Conservation (phyloP, 805 yeast species). For the Ogataea methylovora region DNA sequence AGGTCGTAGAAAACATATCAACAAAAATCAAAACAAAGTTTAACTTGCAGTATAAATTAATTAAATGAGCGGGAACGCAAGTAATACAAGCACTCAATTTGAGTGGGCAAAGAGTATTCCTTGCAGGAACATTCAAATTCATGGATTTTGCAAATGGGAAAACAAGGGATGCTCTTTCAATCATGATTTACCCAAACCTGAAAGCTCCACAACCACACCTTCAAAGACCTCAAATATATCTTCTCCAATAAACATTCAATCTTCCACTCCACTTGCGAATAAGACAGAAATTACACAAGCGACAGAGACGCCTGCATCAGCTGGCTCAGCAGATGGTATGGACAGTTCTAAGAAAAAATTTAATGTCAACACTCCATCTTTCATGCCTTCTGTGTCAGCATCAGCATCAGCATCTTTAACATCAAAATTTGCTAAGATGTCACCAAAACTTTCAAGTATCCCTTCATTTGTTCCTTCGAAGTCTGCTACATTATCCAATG, state of each 20-base stretch:
- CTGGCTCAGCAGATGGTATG: too few species aligned
- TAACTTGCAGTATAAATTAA: too few species aligned
- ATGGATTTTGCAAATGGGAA: conserved; percentile 84
- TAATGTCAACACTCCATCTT: background rate
- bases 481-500: background rate
- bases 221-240: conserved; percentile 1
- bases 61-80: too few species aligned
- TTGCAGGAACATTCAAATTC: conserved; percentile 76
- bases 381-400: conserved; percentile 6
- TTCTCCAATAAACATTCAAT: background rate
- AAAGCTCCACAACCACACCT: background rate
- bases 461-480: conserved; percentile 43
- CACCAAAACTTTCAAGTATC: conserved; percentile 40
- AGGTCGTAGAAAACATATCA: too few species aligned
- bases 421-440: conserved; percentile 35
- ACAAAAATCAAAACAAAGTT: too few species aligned
- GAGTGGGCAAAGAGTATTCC: conserved; percentile 68
- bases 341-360: background rate
- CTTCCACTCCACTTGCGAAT: too few species aligned
- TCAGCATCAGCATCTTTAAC: conserved; percentile 11
- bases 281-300: too few species aligned
- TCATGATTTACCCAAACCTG: conserved; percentile 37
- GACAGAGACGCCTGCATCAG: too few species aligned
- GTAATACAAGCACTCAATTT: too few species aligned
- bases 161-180: conserved; percentile 82